Percentiles rank a stretch among this genome's conserved stretches.
Evolutionary conservation across 148 eudicot species (phyloP).

Genomic region (Rhododendron molle): DNA sequence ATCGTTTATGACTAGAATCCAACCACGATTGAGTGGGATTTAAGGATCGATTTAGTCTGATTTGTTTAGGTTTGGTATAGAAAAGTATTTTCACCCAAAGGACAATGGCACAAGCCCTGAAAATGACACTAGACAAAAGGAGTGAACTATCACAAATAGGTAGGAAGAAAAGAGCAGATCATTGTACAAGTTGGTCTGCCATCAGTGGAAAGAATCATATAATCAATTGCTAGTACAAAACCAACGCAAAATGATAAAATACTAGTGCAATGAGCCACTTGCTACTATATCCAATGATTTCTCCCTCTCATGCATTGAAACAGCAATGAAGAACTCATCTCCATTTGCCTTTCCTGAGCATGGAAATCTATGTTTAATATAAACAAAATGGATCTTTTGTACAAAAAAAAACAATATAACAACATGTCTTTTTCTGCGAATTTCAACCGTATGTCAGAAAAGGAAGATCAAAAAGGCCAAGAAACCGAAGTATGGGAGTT

Average conservation of each 20-base stretch:
- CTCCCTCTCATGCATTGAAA: neutral
- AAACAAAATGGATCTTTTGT: neutral
- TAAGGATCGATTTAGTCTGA: too few relatives aligned
- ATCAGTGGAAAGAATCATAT: constrained; percentile 12
- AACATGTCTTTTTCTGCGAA: neutral
- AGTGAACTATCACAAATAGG: neutral
- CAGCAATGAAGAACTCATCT: too few relatives aligned
- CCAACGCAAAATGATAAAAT: constrained; percentile 9
- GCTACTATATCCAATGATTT: neutral
- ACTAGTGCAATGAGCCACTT: constrained; percentile 5
- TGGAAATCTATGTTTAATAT: too few relatives aligned
- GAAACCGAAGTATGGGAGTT: neutral
- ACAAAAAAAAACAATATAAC: too few relatives aligned
- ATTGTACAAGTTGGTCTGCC: constrained; percentile 29
- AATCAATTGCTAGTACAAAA: neutral
- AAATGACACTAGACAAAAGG: constrained; percentile 18
- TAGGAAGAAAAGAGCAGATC: neutral
- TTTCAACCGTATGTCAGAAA: neutral
- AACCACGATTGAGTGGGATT: too few relatives aligned
- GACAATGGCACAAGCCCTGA: neutral
- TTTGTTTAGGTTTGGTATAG: neutral
- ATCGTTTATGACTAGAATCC: too few relatives aligned
- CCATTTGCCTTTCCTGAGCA: too few relatives aligned
- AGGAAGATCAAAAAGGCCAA: neutral
- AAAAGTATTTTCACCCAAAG: neutral